Conservation (phyloP, 352 stramenopile genomes). For the Pilasporangium apinafurcum region DNA sequence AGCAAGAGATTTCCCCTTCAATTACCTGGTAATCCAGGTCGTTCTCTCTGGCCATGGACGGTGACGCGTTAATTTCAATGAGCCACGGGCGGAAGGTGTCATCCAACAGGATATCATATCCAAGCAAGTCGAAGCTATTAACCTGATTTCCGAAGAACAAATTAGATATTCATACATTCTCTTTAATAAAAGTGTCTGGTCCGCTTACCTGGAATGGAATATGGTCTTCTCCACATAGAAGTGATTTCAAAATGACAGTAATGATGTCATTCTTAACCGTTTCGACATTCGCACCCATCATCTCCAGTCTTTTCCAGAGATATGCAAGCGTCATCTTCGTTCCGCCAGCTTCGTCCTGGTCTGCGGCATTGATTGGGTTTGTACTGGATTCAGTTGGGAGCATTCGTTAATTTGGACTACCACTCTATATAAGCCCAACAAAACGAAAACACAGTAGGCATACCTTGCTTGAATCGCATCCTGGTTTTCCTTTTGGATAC, state of each 20-base stretch:
- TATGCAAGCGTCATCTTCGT: constrained; percentile 83
- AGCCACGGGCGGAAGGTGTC: constrained; percentile 87
- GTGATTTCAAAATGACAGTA: constrained; percentile 82
- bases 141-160: constrained; percentile 14
- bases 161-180: background rate
- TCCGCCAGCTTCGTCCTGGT: constrained; percentile 40
- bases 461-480: constrained; percentile 30
- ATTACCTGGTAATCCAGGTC: constrained; percentile 61
- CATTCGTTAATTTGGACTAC: background rate
- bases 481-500: constrained; percentile 87
- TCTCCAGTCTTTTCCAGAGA: constrained; percentile 63
- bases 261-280: constrained; percentile 64
- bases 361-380: constrained; percentile 36
- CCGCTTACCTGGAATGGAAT: constrained; percentile 66
- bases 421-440: background rate
- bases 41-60: constrained; percentile 87
- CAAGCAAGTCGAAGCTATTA: constrained; percentile 93
- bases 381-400: constrained; percentile 4
- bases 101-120: constrained; percentile 95
- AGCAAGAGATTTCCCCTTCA: background rate
- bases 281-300: constrained; percentile 58
- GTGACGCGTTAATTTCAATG: constrained; percentile 95
- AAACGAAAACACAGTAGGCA: background rate
- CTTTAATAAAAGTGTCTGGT: background rate
- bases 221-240: constrained; percentile 84